Evolutionary conservation across 805 yeast species (phyloP).

Genomic region (Candida maltosa): DNA sequence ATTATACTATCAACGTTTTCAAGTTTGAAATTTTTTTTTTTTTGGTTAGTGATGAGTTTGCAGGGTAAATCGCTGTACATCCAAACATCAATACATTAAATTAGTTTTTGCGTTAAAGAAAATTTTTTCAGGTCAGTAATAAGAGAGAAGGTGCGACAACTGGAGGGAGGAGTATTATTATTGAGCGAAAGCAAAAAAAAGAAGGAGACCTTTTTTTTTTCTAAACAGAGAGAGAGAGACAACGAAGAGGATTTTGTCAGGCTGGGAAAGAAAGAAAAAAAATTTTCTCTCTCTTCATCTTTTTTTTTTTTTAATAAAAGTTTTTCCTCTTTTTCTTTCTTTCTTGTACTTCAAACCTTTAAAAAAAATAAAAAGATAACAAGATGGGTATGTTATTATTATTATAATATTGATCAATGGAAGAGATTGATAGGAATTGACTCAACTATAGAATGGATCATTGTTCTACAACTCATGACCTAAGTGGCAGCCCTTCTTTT

Average conservation of each 20-base stretch:
- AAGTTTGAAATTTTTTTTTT: no score
- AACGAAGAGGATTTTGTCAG: constrained; percentile 4
- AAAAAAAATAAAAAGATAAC: constrained; percentile 5
- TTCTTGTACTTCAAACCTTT: constrained; percentile 8
- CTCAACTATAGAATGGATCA: background rate
- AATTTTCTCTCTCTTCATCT: constrained; percentile 9
- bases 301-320: constrained; percentile 4
- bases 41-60: no score
- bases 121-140: no score
- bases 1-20: no score
- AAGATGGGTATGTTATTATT: constrained; percentile 10
- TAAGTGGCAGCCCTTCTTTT: no score
- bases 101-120: no score
- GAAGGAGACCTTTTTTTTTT: background rate
- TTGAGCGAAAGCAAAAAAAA: background rate
- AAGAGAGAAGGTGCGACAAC: no score
- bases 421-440: background rate
- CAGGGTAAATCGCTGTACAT: no score
- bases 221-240: no score
- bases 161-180: no score
- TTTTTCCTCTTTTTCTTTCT: constrained; percentile 4
- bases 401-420: background rate
- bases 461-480: no score
- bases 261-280: constrained; percentile 7
- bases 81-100: no score